Percentiles rank a stretch among this genome's conserved stretches.
These are phyloP conservation scores for Tetrahymena elliotti DNA, from an alignment of 73 alveolate genomes.

Conservation along the genomic window DNA sequence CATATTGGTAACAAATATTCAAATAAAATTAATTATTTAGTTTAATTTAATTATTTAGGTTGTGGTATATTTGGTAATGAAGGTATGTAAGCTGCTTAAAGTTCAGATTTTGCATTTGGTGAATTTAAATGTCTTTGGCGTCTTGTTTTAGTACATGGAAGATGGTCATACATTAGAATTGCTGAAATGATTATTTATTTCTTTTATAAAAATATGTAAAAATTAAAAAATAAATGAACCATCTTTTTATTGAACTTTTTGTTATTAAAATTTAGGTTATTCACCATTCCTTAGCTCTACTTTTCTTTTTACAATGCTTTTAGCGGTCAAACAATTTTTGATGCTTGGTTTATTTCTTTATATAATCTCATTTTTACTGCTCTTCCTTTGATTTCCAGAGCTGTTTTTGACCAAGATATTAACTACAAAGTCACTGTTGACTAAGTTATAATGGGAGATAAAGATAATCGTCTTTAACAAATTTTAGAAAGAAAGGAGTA, in stretches of 20 bases:
- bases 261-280: not conserved
- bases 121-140: conserved; percentile 81
- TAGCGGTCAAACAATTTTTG: conserved; percentile 57
- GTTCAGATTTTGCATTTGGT: conserved; percentile 87
- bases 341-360: conserved; percentile 51
- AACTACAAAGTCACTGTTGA: conserved; percentile 45
- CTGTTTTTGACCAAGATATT: conserved; percentile 49
- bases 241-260: not conserved
- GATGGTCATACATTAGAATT: conserved; percentile 78
- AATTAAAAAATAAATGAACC: not conserved
- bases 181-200: conserved; percentile 81
- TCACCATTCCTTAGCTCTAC: conserved; percentile 22
- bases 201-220: conserved; percentile 71
- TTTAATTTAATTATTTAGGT: conserved; percentile 40
- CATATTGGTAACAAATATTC: conserved; percentile 31
- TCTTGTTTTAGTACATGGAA: conserved; percentile 81
- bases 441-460: conserved; percentile 3
- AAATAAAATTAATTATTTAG: not conserved
- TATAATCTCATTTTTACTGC: conserved; percentile 51
- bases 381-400: conserved; percentile 47
- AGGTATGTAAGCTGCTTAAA: conserved; percentile 93
- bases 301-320: conserved; percentile 50
- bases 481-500: conserved; percentile 2
- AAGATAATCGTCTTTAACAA: not conserved
- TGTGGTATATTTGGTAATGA: conserved; percentile 93